A percentile compares a stretch with the other conserved stretches of the same genome.
Evolutionary conservation across 2,329 filamentous ascomycete genomes (phyloP).

Genomic region (Pseudogymnoascus destructans): DNA sequence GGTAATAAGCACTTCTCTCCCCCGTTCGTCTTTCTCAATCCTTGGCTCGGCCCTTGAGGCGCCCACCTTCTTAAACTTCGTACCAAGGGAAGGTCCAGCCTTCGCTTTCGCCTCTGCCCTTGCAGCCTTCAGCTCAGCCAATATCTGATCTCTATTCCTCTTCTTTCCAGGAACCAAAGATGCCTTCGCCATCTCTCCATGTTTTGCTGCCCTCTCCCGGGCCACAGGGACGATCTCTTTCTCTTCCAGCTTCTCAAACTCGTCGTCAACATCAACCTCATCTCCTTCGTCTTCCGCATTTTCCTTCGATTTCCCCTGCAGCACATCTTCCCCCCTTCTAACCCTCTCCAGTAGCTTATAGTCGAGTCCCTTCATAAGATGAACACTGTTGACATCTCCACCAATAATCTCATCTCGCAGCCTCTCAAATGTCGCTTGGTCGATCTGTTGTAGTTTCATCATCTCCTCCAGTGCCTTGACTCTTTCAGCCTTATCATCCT

Average conservation of each 20-base stretch:
- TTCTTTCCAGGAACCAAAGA: conserved; percentile 43
- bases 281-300: conserved; percentile 15
- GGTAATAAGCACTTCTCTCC: conserved; percentile 51
- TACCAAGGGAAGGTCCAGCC: conserved; percentile 39
- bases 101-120: conserved; percentile 43
- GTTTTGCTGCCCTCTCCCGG: conserved; percentile 38
- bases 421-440: conserved; percentile 63
- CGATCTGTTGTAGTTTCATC: conserved; percentile 73
- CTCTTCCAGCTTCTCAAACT: conserved; percentile 46
- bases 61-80: conserved; percentile 53
- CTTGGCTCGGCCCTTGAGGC: conserved; percentile 39
- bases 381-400: conserved; percentile 66
- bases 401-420: conserved; percentile 66
- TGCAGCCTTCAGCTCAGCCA: conserved; percentile 53
- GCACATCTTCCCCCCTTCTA: conserved; percentile 54
- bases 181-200: conserved; percentile 45
- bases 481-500: conserved; percentile 46
- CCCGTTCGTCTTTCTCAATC: conserved; percentile 47
- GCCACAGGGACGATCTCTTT: conserved; percentile 40
- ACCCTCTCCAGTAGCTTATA: conserved; percentile 63
- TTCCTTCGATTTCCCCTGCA: conserved; percentile 21
- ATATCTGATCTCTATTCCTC: conserved; percentile 50
- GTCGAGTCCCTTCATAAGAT: conserved; percentile 86
- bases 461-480: conserved; percentile 70
- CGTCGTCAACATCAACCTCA: conserved; percentile 47